These are phyloP conservation scores for Calocera cornea DNA, from an alignment of 768 basidiomycete species.

Conservation along the genomic window DNA sequence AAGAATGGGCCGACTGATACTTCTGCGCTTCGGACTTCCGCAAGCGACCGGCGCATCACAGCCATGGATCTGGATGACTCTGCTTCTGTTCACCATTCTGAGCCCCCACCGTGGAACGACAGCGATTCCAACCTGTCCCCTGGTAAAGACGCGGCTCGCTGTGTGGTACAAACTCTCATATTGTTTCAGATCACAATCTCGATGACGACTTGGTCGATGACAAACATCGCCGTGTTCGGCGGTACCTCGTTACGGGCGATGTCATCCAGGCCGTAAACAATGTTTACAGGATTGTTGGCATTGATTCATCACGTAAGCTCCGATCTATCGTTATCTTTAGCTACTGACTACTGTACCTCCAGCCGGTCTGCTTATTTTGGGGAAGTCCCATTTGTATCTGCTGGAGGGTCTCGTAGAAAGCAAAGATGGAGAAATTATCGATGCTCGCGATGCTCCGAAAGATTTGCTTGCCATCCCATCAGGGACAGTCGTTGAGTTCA, in stretches of 20 bases:
- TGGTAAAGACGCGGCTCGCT: not conserved
- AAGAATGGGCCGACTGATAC: not conserved
- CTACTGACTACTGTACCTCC: conserved; percentile 4
- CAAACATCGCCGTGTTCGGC: conserved; percentile 73
- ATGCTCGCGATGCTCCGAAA: conserved; percentile 71
- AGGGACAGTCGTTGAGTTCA: conserved; percentile 67
- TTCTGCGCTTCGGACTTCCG: not conserved
- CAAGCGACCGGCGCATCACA: not conserved
- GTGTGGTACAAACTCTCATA: not conserved
- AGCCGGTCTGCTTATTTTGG: conserved; percentile 84
- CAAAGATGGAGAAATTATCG: conserved; percentile 77
- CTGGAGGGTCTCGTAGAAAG: conserved; percentile 79
- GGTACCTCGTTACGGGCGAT: conserved; percentile 79
- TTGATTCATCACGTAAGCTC: conserved; percentile 79
- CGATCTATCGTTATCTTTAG: not conserved
- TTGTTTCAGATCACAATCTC: conserved; percentile 32
- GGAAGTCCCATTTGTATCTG: conserved; percentile 75
- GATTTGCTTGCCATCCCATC: conserved; percentile 64
- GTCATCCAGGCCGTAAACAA: conserved; percentile 77
- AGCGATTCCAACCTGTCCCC: not conserved
- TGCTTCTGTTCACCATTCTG: not conserved
- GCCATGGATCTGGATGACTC: not conserved
- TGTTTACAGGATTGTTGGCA: conserved; percentile 75
- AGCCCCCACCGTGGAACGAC: not conserved
- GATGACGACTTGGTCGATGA: conserved; percentile 72